These are phyloP conservation scores for Rubia balearica DNA, from an alignment of 305 asterid species.

Conservation along the genomic window DNA sequence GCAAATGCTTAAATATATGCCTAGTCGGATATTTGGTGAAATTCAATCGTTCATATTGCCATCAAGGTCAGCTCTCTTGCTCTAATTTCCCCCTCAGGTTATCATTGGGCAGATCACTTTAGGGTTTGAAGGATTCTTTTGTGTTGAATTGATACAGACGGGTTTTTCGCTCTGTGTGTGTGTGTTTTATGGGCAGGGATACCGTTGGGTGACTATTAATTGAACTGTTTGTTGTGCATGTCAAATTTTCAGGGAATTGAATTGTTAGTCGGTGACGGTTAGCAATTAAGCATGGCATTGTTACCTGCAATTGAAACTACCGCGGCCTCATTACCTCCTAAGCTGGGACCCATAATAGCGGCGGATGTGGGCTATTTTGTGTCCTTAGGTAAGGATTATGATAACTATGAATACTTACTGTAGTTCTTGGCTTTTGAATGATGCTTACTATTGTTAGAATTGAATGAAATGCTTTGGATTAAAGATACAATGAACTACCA, in stretches of 20 bases:
- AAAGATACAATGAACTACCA: too few relatives aligned
- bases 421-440: neutral
- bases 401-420: neutral
- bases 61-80: too few relatives aligned
- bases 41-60: too few relatives aligned
- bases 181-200: neutral
- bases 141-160: too few relatives aligned
- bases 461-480: neutral
- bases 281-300: slow-evolving; percentile 8
- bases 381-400: slow-evolving; percentile 5
- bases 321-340: neutral
- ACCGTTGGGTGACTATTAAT: neutral
- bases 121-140: too few relatives aligned
- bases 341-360: neutral
- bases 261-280: neutral
- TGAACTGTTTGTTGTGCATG: neutral
- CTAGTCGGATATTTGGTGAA: too few relatives aligned
- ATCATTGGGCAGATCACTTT: too few relatives aligned
- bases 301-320: neutral
- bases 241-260: slow-evolving; percentile 6
- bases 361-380: too few relatives aligned
- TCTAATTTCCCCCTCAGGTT: too few relatives aligned
- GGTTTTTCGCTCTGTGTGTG: neutral
- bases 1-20: too few relatives aligned
- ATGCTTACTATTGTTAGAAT: neutral